Conservation (phyloP, 805 yeast species). For the Yarrowia sp. region DNA sequence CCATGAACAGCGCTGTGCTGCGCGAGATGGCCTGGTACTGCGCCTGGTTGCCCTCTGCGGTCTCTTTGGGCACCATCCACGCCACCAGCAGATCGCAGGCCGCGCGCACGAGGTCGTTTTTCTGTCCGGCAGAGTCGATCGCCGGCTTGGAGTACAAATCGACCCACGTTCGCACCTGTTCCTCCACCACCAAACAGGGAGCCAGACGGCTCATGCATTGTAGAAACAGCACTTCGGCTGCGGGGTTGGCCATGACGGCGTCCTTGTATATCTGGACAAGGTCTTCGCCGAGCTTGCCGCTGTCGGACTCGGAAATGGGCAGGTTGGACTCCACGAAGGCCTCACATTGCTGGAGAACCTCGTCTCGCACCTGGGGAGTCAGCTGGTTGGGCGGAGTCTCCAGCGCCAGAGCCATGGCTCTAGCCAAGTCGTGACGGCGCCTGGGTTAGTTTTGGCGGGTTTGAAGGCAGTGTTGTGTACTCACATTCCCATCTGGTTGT, state of each 20-base stretch:
- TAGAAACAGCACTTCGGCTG: slow-evolving; percentile 36
- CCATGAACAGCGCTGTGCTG: slow-evolving; percentile 32
- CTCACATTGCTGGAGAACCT: slow-evolving; percentile 14
- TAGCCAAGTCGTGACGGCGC: slow-evolving; percentile 19
- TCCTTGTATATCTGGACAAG: slow-evolving; percentile 35
- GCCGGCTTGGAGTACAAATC: slow-evolving; percentile 50
- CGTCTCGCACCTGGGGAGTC: background rate
- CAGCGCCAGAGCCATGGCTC: slow-evolving; percentile 23
- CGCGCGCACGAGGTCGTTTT: slow-evolving; percentile 41
- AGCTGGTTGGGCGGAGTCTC: slow-evolving; percentile 19
- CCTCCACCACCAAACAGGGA: slow-evolving; percentile 36
- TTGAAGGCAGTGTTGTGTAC: background rate
- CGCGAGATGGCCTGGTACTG: slow-evolving; percentile 32
- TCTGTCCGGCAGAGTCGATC: slow-evolving; percentile 57
- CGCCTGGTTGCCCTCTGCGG: slow-evolving; percentile 26
- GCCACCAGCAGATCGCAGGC: slow-evolving; percentile 38
- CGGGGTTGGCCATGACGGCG: slow-evolving; percentile 28
- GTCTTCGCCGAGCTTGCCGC: slow-evolving; percentile 41
- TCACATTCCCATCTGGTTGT: slow-evolving; percentile 14
- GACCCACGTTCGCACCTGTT: slow-evolving; percentile 49
- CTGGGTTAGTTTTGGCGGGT: background rate
- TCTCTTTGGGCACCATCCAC: slow-evolving; percentile 35
- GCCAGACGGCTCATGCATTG: slow-evolving; percentile 36
- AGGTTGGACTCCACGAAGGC: background rate
- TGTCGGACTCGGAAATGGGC: slow-evolving; percentile 28